Evolutionary conservation across 768 basidiomycete genomes (phyloP).

Genomic region (Boletus sp.): DNA sequence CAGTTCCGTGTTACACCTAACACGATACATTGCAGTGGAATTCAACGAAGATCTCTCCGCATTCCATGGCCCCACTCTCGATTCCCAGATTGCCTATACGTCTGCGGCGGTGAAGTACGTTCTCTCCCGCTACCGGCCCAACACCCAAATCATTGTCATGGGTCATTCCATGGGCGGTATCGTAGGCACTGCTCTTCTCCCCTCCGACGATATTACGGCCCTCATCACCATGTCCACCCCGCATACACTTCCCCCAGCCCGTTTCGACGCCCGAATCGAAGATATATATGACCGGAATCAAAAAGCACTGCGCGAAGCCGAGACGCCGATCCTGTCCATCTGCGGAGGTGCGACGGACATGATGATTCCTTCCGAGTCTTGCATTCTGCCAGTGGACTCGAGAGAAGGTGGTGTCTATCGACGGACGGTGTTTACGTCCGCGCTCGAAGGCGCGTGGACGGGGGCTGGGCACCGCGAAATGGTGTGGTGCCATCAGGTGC

Average conservation of each 20-base stretch:
- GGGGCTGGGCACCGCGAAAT: conserved; percentile 95
- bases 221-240: conserved; percentile 98
- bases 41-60: conserved; percentile 98
- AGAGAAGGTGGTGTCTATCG: conserved; percentile 36
- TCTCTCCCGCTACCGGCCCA: conserved; percentile 66
- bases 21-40: conserved; percentile 50
- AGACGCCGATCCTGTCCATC: conserved; percentile 76
- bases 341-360: conserved; percentile 92
- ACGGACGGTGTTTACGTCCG: conserved; percentile 78
- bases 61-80: conserved; percentile 86
- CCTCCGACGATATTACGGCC: conserved; percentile 62
- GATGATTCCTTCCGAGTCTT: conserved; percentile 90
- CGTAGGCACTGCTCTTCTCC: conserved; percentile 78
- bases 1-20: neutral
- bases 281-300: conserved; percentile 58
- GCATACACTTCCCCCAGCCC: conserved; percentile 81
- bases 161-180: conserved; percentile 99
- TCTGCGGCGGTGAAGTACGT: conserved; percentile 72
- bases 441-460: conserved; percentile 90
- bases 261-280: conserved; percentile 81
- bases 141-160: conserved; percentile 70
- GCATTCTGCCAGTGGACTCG: conserved; percentile 49
- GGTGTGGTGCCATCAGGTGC: conserved; percentile 99
- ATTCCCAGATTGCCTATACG: conserved; percentile 77
- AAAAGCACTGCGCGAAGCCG: conserved; percentile 38